These are phyloP conservation scores for Pontederia paniculata DNA, from an alignment of 176 grass and related monocot genomes.

Conservation along the genomic window DNA sequence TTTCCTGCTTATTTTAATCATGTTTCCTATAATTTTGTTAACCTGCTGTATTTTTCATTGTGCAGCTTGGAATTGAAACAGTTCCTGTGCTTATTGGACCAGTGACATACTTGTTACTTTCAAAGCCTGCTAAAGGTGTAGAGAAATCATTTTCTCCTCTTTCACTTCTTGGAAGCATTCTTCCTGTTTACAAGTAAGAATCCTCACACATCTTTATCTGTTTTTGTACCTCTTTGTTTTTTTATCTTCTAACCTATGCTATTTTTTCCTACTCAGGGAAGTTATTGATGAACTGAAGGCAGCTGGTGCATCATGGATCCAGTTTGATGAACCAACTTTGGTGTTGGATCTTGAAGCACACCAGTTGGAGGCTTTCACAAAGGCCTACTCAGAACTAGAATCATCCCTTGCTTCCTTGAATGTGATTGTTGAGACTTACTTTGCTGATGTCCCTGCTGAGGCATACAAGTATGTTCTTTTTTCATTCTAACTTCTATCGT, in stretches of 20 bases:
- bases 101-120: conserved; percentile 91
- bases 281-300: conserved; percentile 78
- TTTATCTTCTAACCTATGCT: not conserved
- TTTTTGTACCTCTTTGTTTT: not conserved
- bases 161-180: conserved; percentile 68
- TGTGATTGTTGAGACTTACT: conserved; percentile 86
- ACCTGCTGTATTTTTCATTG: not conserved
- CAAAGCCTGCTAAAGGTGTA: conserved; percentile 77
- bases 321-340: conserved; percentile 85
- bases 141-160: conserved; percentile 81
- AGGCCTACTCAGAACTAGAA: conserved; percentile 62
- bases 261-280: conserved; percentile 27
- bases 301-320: conserved; percentile 79
- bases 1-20: not conserved
- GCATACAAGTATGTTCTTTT: conserved; percentile 71
- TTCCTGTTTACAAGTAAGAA: conserved; percentile 86
- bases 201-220: conserved; percentile 2
- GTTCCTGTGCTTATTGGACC: conserved; percentile 76
- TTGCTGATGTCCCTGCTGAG: conserved; percentile 64
- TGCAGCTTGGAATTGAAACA: conserved; percentile 77
- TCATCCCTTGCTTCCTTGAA: conserved; percentile 53
- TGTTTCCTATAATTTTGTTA: not conserved
- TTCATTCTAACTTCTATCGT: not conserved
- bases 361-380: conserved; percentile 62
- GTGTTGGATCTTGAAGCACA: conserved; percentile 63